Base-by-base conservation (phyloP, 805 yeast genomes). In the Scheffersomyces stipitis region DNA sequence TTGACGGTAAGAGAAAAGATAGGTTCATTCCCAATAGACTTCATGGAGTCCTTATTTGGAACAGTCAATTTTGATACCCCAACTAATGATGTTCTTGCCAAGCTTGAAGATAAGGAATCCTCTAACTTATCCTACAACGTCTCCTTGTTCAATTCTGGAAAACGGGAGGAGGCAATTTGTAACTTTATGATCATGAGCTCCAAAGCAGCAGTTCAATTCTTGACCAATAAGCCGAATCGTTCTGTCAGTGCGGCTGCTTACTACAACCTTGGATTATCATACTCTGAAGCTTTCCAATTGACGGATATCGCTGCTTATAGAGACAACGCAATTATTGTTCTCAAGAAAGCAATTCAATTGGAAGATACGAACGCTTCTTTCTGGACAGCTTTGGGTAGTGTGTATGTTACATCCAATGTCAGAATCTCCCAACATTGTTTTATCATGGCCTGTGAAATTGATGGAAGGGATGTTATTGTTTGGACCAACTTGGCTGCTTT, bases 341-440 rank as follows among this genome's bases (percentile, higher is more conserved):
- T 86, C 44, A 86, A 85, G 47, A 74, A 70, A 29, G 83, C 96
- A 0, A 79, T 90, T 37, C 80, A 75, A 38, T 62, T 80, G 6
- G 96, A 91, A 56, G 73, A 82, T 4, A 76, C 73, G 39, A 85
- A 83, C 44, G 68, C 83, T 1, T 80, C 75, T 14, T 80, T 80
- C 40, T 93, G 99, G 99, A 69, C 78, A 36, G 82, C 86, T 0
- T 67, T 91, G 18, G 99, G 98, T 10, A 74, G 83, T 38, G 84
- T 89, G 0, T 77, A 87, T 5, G 71, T 81, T 37, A 63, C 78
- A 3, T 60, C 69, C 3, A 84, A 80, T 45, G 81, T 91, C 0
- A 73, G 76, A 32, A 84, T 87, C 5, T 71, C 97, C 0, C 99
- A 93, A 60, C 99, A 93, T 62, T 88, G 96, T 57, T 87, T 86